Base-by-base conservation (phyloP, 169 alveolate genomes). In the Plasmodium knowlesi region DNA sequence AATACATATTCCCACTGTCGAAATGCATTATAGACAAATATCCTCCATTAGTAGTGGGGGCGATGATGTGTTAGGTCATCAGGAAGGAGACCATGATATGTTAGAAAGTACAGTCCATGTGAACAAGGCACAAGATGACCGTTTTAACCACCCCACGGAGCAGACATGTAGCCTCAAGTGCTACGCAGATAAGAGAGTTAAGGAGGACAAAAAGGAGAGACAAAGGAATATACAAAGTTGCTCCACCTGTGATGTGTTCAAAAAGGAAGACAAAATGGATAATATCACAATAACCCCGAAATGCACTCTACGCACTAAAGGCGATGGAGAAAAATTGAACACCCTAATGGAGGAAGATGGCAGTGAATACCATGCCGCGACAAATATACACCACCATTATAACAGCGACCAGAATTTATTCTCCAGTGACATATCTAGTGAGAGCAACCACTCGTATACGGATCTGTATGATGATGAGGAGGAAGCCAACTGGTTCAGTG, bases 351-450 rank as follows among this genome's bases (percentile, higher is more conserved):
- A 37, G 28, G 83, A 76, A 37, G 30, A 76, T 22, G 28, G 8
- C 19, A 12, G 46, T 8, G 46, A 76, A 22, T 76, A 37, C 50
- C 34, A 76, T 8, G 32, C 61, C 39, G 25, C 39, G 37, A 12
- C 61, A 37, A 37, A 50, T 22, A 4, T 10, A 53, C 32, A 41
- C 4, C 32, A 41, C 39, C 37, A 72, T n/a, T 28, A 50, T 39
- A 30, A 72, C 57, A 73, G 22, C 16, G 80, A 78, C 22, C 39
- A 73, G 2, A 84, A 84, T 73, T 43, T 84, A 39, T 84, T 46
- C 54, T 57, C 94, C 71, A 88, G 74, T 76, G 57, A 88, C 46
- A 3, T 88, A 12, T 88, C 83, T 10, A 84, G 80, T 50, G 84
- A 72, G n/a, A 84, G 85, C 53, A 53, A 84, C 19, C 70, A 28